These are phyloP conservation scores for Vigna trinervia DNA, from an alignment of 306 rosid genomes.

Conservation along the genomic window DNA sequence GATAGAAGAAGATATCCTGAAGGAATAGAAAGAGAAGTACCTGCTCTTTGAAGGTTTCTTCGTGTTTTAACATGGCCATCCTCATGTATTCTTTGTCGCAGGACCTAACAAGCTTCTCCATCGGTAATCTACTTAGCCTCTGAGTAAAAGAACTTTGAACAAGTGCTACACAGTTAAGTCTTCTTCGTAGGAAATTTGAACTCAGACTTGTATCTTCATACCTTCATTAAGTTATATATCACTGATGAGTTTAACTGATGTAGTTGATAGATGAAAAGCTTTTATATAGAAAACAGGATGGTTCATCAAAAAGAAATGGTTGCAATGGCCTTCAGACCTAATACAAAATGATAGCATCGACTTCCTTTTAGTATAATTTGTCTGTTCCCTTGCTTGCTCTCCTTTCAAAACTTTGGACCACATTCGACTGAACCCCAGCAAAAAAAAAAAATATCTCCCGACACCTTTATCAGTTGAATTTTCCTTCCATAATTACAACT, in stretches of 20 bases:
- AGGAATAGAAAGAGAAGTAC: conserved; percentile 49
- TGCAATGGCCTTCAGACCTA: conserved; percentile 46
- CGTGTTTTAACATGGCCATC: conserved; percentile 92
- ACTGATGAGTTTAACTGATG: conserved; percentile 49
- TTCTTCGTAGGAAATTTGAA: conserved; percentile 34
- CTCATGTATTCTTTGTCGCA: conserved; percentile 82
- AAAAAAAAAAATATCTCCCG: conserved; percentile 59
- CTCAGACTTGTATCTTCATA: conserved; percentile 41
- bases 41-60: conserved; percentile 93
- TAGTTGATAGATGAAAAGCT: conserved; percentile 40
- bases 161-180: conserved; percentile 29
- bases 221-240: conserved; percentile 41
- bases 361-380: conserved; percentile 58
- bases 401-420: conserved; percentile 64
- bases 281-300: conserved; percentile 38
- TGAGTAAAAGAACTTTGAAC: conserved; percentile 13
- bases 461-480: conserved; percentile 44
- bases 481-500: conserved; percentile 49
- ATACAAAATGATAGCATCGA: conserved; percentile 57
- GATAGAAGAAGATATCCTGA: conserved; percentile 4
- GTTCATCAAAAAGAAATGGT: conserved; percentile 26
- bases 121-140: conserved; percentile 44
- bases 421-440: conserved; percentile 52
- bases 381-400: conserved; percentile 53
- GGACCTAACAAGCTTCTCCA: conserved; percentile 78